phyloP scores from a whole-genome alignment of 805 yeast species.

The Candida hispaniensis region DNA sequence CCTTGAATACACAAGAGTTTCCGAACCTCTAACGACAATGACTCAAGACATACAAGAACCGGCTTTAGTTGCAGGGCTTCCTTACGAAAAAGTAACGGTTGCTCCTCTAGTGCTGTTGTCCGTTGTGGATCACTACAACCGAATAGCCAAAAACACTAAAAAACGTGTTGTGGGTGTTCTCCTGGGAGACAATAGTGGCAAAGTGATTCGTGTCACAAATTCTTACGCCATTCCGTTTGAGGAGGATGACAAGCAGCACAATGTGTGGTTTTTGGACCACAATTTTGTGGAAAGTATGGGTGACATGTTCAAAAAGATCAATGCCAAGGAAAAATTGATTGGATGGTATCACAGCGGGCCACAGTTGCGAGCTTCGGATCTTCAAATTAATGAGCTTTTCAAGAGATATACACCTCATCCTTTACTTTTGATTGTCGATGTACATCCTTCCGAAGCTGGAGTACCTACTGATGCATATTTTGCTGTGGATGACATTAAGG shows the following conservation, averaged over 20 bases:
- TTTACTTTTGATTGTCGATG: slow-evolving; percentile 80
- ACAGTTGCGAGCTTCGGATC: slow-evolving; percentile 73
- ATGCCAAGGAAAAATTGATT: slow-evolving; percentile 88
- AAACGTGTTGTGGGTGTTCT: slow-evolving; percentile 92
- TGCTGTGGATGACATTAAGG: slow-evolving; percentile 90
- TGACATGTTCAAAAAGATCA: slow-evolving; percentile 95
- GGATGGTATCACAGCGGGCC: slow-evolving; percentile 99
- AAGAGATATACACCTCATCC: slow-evolving; percentile 76
- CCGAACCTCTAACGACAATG: neutral
- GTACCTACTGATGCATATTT: slow-evolving; percentile 93
- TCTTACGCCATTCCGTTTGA: slow-evolving; percentile 97
- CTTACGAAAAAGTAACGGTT: slow-evolving; percentile 52
- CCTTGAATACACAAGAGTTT: too few species aligned
- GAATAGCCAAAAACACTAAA: slow-evolving; percentile 62
- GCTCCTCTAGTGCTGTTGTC: slow-evolving; percentile 93
- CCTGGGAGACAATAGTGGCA: slow-evolving; percentile 61
- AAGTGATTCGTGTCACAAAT: slow-evolving; percentile 65
- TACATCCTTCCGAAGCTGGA: slow-evolving; percentile 72
- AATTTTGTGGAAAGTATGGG: slow-evolving; percentile 93
- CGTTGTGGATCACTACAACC: slow-evolving; percentile 88
- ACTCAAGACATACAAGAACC: too few species aligned
- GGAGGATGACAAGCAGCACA: slow-evolving; percentile 84
- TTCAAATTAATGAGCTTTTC: slow-evolving; percentile 83
- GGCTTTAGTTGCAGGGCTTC: slow-evolving; percentile 6
- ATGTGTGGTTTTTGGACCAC: slow-evolving; percentile 95